Conservation (phyloP, 108 stramenopile species). For the Skeletonema tropicum region DNA sequence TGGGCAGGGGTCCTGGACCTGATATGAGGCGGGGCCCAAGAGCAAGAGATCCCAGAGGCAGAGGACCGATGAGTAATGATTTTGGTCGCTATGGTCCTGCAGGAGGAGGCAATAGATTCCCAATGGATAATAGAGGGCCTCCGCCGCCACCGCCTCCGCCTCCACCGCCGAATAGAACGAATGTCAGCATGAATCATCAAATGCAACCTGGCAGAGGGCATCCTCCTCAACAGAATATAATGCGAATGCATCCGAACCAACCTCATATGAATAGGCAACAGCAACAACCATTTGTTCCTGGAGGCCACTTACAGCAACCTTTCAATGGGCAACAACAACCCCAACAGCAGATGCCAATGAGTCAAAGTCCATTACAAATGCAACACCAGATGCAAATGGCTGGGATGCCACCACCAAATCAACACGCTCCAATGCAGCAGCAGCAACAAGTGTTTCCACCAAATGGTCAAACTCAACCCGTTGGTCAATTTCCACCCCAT, state of each 20-base stretch:
- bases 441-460: constrained; percentile 14
- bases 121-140: constrained; percentile 8
- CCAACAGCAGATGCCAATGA: constrained; percentile 18
- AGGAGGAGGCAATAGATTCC: not conserved
- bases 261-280: not conserved
- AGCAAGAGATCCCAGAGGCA: not conserved
- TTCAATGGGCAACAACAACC: constrained; percentile 2
- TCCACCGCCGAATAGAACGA: not conserved
- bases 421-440: not conserved
- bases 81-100: not conserved
- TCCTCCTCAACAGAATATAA: not conserved
- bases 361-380: constrained; percentile 6
- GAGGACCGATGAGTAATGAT: not conserved
- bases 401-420: constrained; percentile 2
- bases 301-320: not conserved
- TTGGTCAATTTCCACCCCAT: constrained; percentile 3
- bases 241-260: constrained; percentile 1
- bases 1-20: not conserved
- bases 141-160: not conserved
- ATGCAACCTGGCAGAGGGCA: constrained; percentile 2
- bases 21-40: not conserved
- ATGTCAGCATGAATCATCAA: constrained; percentile 4
- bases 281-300: not conserved
- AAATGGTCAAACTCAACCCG: constrained; percentile 10
- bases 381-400: constrained; percentile 17